Evolutionary conservation across 768 basidiomycete species (phyloP).

Genomic region (Serendipita sp.): DNA sequence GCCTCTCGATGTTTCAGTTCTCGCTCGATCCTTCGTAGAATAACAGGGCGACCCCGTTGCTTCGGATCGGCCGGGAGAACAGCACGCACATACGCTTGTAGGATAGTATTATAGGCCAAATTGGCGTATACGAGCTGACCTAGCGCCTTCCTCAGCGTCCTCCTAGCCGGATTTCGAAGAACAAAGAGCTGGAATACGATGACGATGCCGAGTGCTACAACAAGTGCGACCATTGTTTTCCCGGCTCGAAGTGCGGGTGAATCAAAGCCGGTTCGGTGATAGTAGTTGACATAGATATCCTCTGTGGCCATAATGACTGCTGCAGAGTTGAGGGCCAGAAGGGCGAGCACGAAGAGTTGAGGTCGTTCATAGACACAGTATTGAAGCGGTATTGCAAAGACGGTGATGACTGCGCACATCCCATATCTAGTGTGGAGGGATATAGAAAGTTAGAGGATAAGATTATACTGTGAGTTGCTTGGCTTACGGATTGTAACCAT

Average conservation of each 20-base stretch:
- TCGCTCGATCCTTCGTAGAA: constrained; percentile 11
- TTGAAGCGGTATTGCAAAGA: constrained; percentile 13
- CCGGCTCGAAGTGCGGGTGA: constrained; percentile 16
- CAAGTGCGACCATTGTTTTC: constrained; percentile 15
- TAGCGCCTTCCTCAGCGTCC: constrained; percentile 14
- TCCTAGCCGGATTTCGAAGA: constrained; percentile 17
- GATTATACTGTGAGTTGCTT: not conserved
- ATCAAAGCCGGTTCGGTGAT: constrained; percentile 15
- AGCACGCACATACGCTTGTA: constrained; percentile 14
- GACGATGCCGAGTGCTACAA: constrained; percentile 17
- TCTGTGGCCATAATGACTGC: constrained; percentile 14
- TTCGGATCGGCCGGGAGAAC: constrained; percentile 12
- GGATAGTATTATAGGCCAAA: constrained; percentile 13
- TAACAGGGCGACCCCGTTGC: constrained; percentile 9
- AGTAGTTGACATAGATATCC: constrained; percentile 15
- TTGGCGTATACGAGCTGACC: constrained; percentile 12
- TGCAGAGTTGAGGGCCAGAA: constrained; percentile 14
- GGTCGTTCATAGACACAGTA: constrained; percentile 15
- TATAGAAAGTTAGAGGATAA: not conserved
- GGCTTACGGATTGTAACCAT: constrained; percentile 17
- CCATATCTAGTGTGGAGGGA: constrained; percentile 9
- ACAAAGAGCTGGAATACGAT: constrained; percentile 18
- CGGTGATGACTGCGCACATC: constrained; percentile 10
- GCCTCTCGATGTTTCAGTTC: constrained; percentile 17
- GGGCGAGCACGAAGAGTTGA: constrained; percentile 11